phyloP scores from a whole-genome alignment of 192 early-diverging fungal species.

The Geranomyces variabilis region DNA sequence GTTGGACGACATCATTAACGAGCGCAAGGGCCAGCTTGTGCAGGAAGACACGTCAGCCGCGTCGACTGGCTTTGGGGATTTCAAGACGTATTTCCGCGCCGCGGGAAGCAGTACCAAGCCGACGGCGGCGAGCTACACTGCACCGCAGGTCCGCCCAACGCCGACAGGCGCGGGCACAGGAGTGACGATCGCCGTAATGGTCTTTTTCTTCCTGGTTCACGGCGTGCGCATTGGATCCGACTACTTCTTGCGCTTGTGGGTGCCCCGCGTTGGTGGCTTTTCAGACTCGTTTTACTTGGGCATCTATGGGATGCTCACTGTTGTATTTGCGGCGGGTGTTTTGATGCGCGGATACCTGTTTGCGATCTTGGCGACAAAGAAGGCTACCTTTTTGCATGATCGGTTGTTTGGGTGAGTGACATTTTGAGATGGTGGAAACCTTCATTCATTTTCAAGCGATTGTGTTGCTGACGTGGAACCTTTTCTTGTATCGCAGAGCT shows the following conservation, averaged over 20 bases:
- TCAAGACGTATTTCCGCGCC: slow-evolving; percentile 36
- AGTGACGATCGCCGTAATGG: slow-evolving; percentile 46
- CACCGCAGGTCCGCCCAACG: too few species aligned
- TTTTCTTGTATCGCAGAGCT: background rate
- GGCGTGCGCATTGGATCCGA: slow-evolving; percentile 61
- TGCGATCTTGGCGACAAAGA: slow-evolving; percentile 51
- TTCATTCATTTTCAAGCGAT: too few species aligned
- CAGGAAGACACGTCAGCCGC: slow-evolving; percentile 41
- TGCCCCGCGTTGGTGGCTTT: slow-evolving; percentile 46
- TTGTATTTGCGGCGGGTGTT: slow-evolving; percentile 55
- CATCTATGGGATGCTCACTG: slow-evolving; percentile 60
- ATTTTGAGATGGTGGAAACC: too few species aligned
- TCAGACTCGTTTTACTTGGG: slow-evolving; percentile 54
- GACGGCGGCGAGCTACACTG: too few species aligned
- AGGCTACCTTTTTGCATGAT: slow-evolving; percentile 62
- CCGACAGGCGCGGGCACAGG: slow-evolving; percentile 35
- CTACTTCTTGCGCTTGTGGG: slow-evolving; percentile 49
- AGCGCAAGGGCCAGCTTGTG: slow-evolving; percentile 44
- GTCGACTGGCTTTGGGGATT: slow-evolving; percentile 39
- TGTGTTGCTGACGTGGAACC: too few species aligned
- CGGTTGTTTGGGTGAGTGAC: slow-evolving; percentile 22
- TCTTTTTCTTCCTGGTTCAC: slow-evolving; percentile 64
- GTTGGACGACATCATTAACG: slow-evolving; percentile 39
- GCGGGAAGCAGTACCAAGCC: background rate
- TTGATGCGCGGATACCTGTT: slow-evolving; percentile 59